phyloP scores from a whole-genome alignment of 345 rosid genomes.

The Brassica incana region DNA sequence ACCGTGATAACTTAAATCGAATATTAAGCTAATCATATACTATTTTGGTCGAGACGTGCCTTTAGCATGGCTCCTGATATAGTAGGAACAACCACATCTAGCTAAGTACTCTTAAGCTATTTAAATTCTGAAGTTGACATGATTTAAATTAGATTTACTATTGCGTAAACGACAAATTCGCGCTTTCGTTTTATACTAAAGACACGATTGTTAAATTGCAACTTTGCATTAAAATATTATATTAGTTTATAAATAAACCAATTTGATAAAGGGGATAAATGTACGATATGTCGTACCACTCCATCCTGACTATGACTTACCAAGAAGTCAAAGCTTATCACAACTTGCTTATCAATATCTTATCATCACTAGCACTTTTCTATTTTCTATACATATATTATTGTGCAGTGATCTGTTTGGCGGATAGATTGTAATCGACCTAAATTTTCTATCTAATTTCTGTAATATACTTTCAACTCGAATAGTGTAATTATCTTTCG shows the following conservation, averaged over 20 bases:
- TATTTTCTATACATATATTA: conserved; percentile 5
- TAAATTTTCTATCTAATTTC: background rate
- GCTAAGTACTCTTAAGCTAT: conserved; percentile 1
- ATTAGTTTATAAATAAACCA: background rate
- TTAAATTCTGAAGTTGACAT: conserved; percentile 26
- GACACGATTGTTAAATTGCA: conserved; percentile 11
- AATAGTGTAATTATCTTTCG: background rate
- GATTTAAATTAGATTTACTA: background rate
- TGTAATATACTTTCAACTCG: background rate
- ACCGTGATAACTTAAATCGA: background rate
- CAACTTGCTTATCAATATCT: conserved; percentile 36
- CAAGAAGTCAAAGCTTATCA: conserved; percentile 41
- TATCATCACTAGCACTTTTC: conserved; percentile 27
- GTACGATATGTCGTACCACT: conserved; percentile 40
- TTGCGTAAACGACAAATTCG: conserved; percentile 31
- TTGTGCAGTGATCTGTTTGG: background rate
- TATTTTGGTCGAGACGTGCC: conserved; percentile 3
- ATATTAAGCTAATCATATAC: background rate
- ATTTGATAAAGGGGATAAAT: conserved; percentile 28
- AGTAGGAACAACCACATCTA: conserved; percentile 18
- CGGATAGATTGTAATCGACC: background rate
- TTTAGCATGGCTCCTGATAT: conserved; percentile 24
- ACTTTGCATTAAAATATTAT: conserved; percentile 12
- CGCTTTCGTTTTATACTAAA: conserved; percentile 27
- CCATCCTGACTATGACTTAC: conserved; percentile 35